Evolutionary conservation across 2,329 filamentous ascomycete genomes (phyloP).

Genomic region (Pochonia chlamydosporia): DNA sequence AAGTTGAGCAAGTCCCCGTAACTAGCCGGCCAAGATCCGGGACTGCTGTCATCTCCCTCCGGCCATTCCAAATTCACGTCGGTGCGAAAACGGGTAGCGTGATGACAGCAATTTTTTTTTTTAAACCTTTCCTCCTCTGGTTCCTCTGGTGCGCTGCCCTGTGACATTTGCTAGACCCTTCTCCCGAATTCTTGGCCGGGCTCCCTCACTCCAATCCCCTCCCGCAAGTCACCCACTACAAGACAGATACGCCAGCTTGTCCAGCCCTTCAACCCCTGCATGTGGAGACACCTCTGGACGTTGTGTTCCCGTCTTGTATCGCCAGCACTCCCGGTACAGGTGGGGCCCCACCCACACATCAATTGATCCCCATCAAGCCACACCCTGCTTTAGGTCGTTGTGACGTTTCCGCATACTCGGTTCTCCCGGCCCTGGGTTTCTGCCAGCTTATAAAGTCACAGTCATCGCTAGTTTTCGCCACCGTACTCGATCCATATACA

Average conservation of each 20-base stretch:
- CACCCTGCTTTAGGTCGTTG: constrained; percentile 8
- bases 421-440: constrained; percentile 4
- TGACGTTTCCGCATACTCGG: constrained; percentile 11
- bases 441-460: constrained; percentile 7
- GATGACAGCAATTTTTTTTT: neutral
- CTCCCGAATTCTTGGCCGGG: neutral
- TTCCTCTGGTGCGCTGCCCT: neutral
- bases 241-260: neutral
- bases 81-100: no score
- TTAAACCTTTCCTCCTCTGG: neutral
- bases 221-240: neutral
- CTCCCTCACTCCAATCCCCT: neutral
- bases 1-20: neutral
- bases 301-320: neutral
- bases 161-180: neutral
- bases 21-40: neutral
- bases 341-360: constrained; percentile 1
- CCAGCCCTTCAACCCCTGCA: neutral
- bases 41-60: neutral
- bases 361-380: neutral
- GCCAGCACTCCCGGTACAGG: neutral
- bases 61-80: constrained; percentile 4
- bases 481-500: constrained; percentile 1
- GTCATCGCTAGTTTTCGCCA: constrained; percentile 7
- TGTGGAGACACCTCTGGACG: neutral